Conservation (phyloP, 306 rosid genomes). For the Quercus rubra region DNA sequence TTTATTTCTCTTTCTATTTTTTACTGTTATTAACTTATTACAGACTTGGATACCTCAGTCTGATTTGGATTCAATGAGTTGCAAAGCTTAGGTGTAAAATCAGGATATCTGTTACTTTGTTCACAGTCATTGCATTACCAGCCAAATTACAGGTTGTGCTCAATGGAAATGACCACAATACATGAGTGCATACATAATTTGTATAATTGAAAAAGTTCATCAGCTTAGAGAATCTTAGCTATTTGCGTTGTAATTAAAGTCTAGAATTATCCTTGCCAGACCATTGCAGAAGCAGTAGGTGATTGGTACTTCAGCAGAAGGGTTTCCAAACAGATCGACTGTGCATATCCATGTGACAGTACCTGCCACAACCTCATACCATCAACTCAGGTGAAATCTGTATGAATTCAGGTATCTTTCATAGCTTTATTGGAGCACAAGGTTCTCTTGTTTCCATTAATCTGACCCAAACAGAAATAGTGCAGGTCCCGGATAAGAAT, state of each 20-base stretch:
- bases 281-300: slow-evolving; percentile 89
- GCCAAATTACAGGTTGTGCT: background rate
- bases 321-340: slow-evolving; percentile 57
- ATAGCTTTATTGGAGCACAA: background rate
- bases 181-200: background rate
- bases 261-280: slow-evolving; percentile 43
- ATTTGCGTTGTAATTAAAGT: background rate
- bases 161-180: background rate
- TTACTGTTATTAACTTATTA: too few species aligned
- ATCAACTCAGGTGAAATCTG: slow-evolving; percentile 28
- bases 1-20: background rate
- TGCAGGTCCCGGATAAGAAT: slow-evolving; percentile 28
- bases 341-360: slow-evolving; percentile 83
- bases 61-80: too few species aligned
- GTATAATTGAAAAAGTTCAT: background rate
- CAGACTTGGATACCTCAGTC: too few species aligned
- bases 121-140: background rate
- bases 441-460: background rate
- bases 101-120: too few species aligned
- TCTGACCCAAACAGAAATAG: slow-evolving; percentile 21
- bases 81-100: too few species aligned
- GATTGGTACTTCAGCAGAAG: slow-evolving; percentile 88
- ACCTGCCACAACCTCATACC: slow-evolving; percentile 81
- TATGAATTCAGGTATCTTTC: background rate
- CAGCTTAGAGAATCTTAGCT: background rate